Percentiles rank a stretch among this genome's conserved stretches.
phyloP scores from a whole-genome alignment of 371 early-diverging fungal genomes.

The Apophysomyces ossiformis region DNA sequence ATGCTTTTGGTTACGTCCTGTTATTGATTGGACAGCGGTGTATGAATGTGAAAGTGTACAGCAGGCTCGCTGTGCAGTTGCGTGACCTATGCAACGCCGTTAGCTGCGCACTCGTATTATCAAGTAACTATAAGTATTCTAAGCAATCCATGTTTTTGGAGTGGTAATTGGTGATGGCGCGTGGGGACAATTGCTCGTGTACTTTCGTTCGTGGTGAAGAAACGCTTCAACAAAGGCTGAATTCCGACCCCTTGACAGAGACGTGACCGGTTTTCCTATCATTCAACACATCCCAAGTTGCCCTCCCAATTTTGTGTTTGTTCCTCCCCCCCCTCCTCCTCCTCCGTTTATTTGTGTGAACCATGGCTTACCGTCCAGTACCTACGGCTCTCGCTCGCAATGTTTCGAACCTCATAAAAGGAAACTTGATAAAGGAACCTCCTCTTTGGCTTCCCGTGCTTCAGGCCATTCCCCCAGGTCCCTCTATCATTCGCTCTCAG shows the following conservation, averaged over 20 bases:
- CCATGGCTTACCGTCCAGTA: constrained; percentile 48
- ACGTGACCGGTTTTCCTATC: constrained; percentile 11
- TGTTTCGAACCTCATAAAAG: constrained; percentile 57
- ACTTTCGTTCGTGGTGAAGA: too few species aligned
- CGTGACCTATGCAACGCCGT: too few species aligned
- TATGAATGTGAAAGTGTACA: too few species aligned
- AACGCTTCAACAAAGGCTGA: too few species aligned
- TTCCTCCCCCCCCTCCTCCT: background rate
- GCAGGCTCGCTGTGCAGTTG: too few species aligned
- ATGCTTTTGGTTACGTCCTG: too few species aligned
- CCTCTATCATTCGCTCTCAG: constrained; percentile 63
- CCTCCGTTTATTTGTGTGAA: background rate
- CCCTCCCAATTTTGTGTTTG: constrained; percentile 6
- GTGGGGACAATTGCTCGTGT: too few species aligned
- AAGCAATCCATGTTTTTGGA: too few species aligned
- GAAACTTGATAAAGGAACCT: constrained; percentile 54
- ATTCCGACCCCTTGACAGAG: background rate
- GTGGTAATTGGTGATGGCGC: too few species aligned
- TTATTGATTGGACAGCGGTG: too few species aligned
- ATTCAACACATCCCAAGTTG: background rate
- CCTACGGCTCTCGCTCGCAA: constrained; percentile 47
- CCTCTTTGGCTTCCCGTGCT: constrained; percentile 72
- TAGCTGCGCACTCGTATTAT: too few species aligned
- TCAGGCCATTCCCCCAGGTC: constrained; percentile 63
- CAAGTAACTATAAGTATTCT: too few species aligned